Percentiles rank a stretch among this genome's conserved stretches.
Conservation (phyloP, 1,139 yeast species). For the Magnusiomyces paraingens region DNA sequence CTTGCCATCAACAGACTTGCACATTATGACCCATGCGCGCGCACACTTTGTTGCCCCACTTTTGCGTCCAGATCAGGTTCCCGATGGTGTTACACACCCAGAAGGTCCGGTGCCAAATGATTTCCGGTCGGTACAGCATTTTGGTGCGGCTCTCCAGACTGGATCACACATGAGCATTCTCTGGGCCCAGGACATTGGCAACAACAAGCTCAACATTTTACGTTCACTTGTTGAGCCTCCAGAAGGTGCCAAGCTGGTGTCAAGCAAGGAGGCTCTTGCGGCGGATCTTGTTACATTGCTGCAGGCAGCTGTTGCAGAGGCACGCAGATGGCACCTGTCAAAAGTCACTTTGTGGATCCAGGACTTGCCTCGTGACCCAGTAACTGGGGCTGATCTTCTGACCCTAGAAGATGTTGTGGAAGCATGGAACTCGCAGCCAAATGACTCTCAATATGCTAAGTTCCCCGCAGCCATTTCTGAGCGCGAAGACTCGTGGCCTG, state of each 20-base stretch:
- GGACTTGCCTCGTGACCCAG: slow-evolving; percentile 22
- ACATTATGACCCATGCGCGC: slow-evolving; percentile 41
- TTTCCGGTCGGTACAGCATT: slow-evolving; percentile 16
- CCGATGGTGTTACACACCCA: neutral
- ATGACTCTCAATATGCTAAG: neutral
- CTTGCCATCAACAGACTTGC: slow-evolving; percentile 23
- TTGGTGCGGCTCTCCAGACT: slow-evolving; percentile 30
- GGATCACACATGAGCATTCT: slow-evolving; percentile 34
- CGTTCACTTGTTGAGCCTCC: slow-evolving; percentile 20
- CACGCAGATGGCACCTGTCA: slow-evolving; percentile 22
- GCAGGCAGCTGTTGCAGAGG: slow-evolving; percentile 26
- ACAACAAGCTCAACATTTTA: slow-evolving; percentile 32
- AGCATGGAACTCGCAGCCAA: neutral
- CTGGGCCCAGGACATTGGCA: slow-evolving; percentile 45
- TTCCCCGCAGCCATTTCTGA: slow-evolving; percentile 9
- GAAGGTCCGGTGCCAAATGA: neutral
- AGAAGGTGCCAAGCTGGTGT: neutral
- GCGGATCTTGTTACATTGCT: slow-evolving; percentile 17
- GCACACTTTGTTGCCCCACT: slow-evolving; percentile 34
- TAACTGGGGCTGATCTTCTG: neutral
- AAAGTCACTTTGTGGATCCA: slow-evolving; percentile 25
- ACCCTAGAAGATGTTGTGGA: neutral
- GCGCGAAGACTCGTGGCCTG: slow-evolving; percentile 28
- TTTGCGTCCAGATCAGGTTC: slow-evolving; percentile 5
- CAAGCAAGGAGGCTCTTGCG: neutral